Percentiles rank a stretch among this genome's conserved stretches.
These are phyloP conservation scores for Phytophthora ramorum DNA, from an alignment of 352 stramenopile genomes.

Conservation along the genomic window DNA sequence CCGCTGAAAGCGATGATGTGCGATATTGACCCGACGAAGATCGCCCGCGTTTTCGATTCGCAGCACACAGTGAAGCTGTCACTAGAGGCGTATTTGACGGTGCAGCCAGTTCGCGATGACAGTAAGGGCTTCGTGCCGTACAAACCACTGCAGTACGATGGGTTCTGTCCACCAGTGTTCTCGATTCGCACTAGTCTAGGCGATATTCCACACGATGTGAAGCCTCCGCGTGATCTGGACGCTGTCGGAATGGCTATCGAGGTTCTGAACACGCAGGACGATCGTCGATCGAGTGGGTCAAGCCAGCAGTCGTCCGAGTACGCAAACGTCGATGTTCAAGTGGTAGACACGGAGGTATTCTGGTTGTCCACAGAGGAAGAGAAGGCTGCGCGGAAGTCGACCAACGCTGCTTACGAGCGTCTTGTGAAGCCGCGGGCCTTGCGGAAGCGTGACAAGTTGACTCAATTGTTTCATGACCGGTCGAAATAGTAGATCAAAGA, in stretches of 20 bases:
- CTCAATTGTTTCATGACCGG: constrained; percentile 11
- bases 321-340: not conserved
- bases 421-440: constrained; percentile 21
- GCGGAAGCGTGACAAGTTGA: constrained; percentile 27
- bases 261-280: constrained; percentile 18
- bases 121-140: constrained; percentile 38
- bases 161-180: constrained; percentile 23
- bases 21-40: constrained; percentile 40
- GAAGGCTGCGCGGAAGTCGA: constrained; percentile 19
- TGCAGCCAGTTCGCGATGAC: constrained; percentile 31
- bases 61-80: constrained; percentile 39
- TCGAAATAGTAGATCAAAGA: not conserved
- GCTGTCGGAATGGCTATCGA: constrained; percentile 19
- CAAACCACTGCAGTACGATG: constrained; percentile 39
- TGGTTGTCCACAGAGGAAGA: constrained; percentile 31
- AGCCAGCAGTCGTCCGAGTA: constrained; percentile 1
- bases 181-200: constrained; percentile 27
- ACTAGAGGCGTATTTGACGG: constrained; percentile 39
- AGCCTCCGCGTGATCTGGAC: constrained; percentile 19
- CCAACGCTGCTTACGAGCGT: constrained; percentile 28
- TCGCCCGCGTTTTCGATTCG: constrained; percentile 48
- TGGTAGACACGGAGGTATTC: constrained; percentile 15
- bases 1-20: constrained; percentile 85
- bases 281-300: constrained; percentile 9
- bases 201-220: constrained; percentile 20